phyloP scores from a whole-genome alignment of 139 green algal genomes.

The Tetratostichococcus sp. region DNA sequence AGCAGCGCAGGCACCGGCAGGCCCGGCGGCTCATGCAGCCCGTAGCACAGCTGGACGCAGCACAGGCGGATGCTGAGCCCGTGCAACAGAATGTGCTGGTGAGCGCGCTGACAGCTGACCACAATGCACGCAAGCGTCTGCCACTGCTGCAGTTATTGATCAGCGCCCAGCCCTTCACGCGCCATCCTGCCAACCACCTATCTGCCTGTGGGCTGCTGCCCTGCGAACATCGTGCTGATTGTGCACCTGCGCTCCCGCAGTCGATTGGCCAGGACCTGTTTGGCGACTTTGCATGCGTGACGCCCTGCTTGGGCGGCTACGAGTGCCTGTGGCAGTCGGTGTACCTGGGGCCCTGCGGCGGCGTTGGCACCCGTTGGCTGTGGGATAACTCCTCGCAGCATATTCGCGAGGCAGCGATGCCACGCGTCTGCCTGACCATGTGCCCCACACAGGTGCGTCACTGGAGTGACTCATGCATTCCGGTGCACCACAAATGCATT shows the following conservation, averaged over 20 bases:
- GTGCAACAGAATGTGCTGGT: not conserved
- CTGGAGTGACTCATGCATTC: too few species aligned
- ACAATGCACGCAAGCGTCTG: too few species aligned
- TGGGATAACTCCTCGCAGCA: not conserved
- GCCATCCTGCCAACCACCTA: too few species aligned
- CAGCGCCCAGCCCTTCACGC: too few species aligned
- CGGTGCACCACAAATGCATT: too few species aligned
- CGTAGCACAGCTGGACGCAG: not conserved
- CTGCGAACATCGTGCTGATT: too few species aligned
- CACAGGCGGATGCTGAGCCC: not conserved
- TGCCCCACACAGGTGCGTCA: not conserved
- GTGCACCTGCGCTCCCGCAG: not conserved
- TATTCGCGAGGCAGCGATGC: not conserved
- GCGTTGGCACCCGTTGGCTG: not conserved
- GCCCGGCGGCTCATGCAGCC: not conserved
- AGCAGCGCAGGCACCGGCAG: not conserved
- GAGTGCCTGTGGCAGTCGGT: not conserved
- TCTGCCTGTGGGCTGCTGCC: too few species aligned
- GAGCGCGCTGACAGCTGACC: not conserved
- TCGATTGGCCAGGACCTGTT: not conserved
- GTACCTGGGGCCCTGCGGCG: not conserved
- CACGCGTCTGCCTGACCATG: not conserved
- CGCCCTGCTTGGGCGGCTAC: not conserved
- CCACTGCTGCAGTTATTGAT: too few species aligned
- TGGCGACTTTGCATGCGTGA: not conserved